Conservation (phyloP, 495 filamentous ascomycete genomes). For the Cryomyces antarcticus region DNA sequence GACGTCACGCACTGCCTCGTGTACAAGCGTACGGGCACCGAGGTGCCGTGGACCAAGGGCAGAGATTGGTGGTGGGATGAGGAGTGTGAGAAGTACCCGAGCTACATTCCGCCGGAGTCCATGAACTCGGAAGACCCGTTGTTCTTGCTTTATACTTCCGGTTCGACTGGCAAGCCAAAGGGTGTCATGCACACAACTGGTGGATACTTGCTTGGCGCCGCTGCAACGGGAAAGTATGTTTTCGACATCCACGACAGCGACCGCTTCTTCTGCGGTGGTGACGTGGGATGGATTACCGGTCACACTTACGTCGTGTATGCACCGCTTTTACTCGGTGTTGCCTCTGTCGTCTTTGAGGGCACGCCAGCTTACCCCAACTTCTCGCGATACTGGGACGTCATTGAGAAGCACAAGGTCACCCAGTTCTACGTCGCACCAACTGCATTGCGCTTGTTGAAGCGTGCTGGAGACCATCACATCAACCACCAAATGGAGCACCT, state of each 20-base stretch:
- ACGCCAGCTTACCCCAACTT: constrained; percentile 95
- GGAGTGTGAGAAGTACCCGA: constrained; percentile 86
- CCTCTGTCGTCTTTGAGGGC: constrained; percentile 97
- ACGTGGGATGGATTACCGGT: constrained; percentile 99
- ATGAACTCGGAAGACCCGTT: constrained; percentile 90
- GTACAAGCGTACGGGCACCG: constrained; percentile 86
- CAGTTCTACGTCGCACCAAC: constrained; percentile 99
- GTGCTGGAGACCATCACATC: constrained; percentile 81
- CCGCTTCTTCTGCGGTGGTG: constrained; percentile 90
- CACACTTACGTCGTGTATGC: constrained; percentile 98
- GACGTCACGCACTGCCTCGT: constrained; percentile 72
- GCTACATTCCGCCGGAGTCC: constrained; percentile 68
- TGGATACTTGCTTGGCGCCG: constrained; percentile 83
- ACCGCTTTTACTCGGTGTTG: constrained; percentile 74
- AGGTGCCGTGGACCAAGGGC: constrained; percentile 74
- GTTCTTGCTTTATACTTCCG: constrained; percentile 95
- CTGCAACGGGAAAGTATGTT: constrained; percentile 89
- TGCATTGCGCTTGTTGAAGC: constrained; percentile 79
- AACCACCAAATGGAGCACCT: constrained; percentile 75
- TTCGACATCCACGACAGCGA: constrained; percentile 95
- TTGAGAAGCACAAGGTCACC: constrained; percentile 82
- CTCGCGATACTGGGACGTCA: constrained; percentile 96
- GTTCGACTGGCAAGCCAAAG: constrained; percentile 96
- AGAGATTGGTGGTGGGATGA: constrained; percentile 97
- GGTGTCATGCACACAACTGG: constrained; percentile 96